Evolutionary conservation across 2,329 filamentous ascomycete genomes (phyloP).

Genomic region (Microdochium nivale): DNA sequence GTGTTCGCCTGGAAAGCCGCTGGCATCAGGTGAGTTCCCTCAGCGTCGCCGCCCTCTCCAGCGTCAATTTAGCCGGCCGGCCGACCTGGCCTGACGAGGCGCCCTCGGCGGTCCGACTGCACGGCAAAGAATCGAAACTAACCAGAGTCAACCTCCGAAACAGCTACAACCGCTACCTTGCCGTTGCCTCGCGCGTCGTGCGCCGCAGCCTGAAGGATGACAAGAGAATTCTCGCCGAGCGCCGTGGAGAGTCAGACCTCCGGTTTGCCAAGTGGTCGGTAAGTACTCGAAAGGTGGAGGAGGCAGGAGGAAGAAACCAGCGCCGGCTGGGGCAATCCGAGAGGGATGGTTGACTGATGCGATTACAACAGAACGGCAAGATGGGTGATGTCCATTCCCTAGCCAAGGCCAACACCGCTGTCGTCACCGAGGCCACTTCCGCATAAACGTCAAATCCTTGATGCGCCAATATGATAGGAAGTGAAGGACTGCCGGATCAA

Average conservation of each 20-base stretch:
- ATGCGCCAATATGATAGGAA: not conserved
- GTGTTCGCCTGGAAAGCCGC: slow-evolving; percentile 97
- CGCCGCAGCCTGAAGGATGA: slow-evolving; percentile 97
- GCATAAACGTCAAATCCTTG: slow-evolving; percentile 18
- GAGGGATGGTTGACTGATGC: slow-evolving; percentile 2
- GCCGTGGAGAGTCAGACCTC: slow-evolving; percentile 81
- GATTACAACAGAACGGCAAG: slow-evolving; percentile 75
- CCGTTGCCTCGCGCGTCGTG: slow-evolving; percentile 87
- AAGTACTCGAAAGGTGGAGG: slow-evolving; percentile 31
- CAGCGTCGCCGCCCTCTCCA: slow-evolving; percentile 3
- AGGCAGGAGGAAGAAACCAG: slow-evolving; percentile 15
- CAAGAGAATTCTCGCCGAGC: slow-evolving; percentile 77
- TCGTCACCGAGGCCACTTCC: slow-evolving; percentile 26
- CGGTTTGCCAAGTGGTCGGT: slow-evolving; percentile 95
- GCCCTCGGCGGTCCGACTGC: not conserved
- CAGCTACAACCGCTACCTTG: slow-evolving; percentile 99
- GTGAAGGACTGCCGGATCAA: not conserved
- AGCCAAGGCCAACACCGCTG: slow-evolving; percentile 42
- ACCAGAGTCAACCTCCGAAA: slow-evolving; percentile 10
- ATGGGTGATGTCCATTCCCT: slow-evolving; percentile 78
- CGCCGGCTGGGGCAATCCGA: slow-evolving; percentile 18
- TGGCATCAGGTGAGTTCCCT: slow-evolving; percentile 75
- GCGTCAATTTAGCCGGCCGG: not conserved
- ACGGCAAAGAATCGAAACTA: slow-evolving; percentile 8
- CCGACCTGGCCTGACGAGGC: too few relatives aligned